phyloP scores from a whole-genome alignment of 768 basidiomycete genomes.

The Pleurotus giganteus region DNA sequence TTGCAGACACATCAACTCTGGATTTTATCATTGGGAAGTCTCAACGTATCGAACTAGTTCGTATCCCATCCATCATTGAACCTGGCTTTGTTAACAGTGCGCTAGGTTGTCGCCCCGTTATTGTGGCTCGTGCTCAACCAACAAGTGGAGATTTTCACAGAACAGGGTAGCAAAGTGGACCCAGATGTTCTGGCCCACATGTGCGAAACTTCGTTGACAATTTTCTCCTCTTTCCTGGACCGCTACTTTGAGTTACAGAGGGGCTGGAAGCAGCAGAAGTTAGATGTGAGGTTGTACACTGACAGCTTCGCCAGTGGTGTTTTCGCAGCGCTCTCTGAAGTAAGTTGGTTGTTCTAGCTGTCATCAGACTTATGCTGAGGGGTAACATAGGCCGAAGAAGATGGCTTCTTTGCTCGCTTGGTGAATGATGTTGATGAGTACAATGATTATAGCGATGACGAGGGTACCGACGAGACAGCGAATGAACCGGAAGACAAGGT shows the following conservation, averaged over 20 bases:
- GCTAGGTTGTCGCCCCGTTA: conserved; percentile 6
- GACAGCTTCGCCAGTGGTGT: conserved; percentile 7
- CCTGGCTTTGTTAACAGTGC: too few relatives aligned
- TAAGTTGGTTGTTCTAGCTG: too few relatives aligned
- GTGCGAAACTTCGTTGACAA: conserved; percentile 1
- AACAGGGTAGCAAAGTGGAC: background rate
- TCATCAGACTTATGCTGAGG: too few relatives aligned
- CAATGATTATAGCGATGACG: background rate
- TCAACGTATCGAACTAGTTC: conserved; percentile 4
- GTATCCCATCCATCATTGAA: background rate
- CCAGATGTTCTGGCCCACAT: background rate
- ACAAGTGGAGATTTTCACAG: background rate
- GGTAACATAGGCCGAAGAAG: background rate
- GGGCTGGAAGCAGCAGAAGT: conserved; percentile 10
- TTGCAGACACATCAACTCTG: conserved; percentile 3
- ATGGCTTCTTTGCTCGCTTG: background rate
- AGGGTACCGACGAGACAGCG: background rate
- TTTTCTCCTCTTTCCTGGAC: background rate
- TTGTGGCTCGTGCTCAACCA: background rate
- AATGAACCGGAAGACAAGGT: background rate
- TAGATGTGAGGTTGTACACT: conserved; percentile 3
- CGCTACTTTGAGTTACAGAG: background rate
- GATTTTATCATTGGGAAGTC: conserved; percentile 3
- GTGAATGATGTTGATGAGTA: conserved; percentile 4
- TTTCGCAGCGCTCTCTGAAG: background rate